A percentile compares a stretch with the other conserved stretches of the same genome.
Evolutionary conservation across 495 filamentous ascomycete genomes (phyloP).

Genomic region (Aspergillus ostianus): DNA sequence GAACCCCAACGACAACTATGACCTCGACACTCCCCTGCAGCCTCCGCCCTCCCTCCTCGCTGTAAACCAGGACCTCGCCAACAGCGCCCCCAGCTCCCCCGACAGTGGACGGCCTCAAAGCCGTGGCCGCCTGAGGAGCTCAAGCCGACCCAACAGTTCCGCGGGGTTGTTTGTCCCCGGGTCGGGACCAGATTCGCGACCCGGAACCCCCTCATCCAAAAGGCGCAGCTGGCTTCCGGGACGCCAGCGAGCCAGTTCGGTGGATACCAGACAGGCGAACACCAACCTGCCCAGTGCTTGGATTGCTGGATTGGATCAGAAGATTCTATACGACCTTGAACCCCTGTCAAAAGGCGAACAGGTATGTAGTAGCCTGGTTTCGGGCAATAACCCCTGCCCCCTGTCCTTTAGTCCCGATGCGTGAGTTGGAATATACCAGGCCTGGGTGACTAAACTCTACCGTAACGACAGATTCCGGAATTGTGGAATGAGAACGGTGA

Average conservation of each 20-base stretch:
- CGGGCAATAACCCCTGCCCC: neutral
- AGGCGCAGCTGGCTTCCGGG: slow-evolving; percentile 57
- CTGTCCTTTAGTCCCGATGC: neutral
- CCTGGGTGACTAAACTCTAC: slow-evolving; percentile 6
- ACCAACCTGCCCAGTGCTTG: slow-evolving; percentile 50
- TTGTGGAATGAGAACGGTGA: slow-evolving; percentile 85
- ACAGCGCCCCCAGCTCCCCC: slow-evolving; percentile 33
- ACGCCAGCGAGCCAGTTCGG: slow-evolving; percentile 38
- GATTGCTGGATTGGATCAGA: slow-evolving; percentile 57
- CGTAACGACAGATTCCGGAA: slow-evolving; percentile 63
- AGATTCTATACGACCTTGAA: slow-evolving; percentile 60
- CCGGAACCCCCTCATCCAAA: slow-evolving; percentile 43
- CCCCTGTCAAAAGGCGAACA: slow-evolving; percentile 59
- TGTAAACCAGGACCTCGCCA: slow-evolving; percentile 43
- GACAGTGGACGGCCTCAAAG: slow-evolving; percentile 37
- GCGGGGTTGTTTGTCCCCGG: slow-evolving; percentile 39
- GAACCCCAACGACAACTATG: slow-evolving; percentile 28
- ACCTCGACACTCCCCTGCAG: slow-evolving; percentile 35
- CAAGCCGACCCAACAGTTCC: slow-evolving; percentile 36
- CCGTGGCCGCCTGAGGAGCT: slow-evolving; percentile 38
- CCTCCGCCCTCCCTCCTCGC: slow-evolving; percentile 44
- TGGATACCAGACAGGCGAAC: slow-evolving; percentile 25
- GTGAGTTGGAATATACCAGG: neutral
- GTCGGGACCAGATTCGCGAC: slow-evolving; percentile 36
- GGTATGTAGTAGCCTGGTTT: slow-evolving; percentile 35